Evolutionary conservation across 192 early-diverging fungal species (phyloP).

Genomic region (Paraglomus brasilianum): DNA sequence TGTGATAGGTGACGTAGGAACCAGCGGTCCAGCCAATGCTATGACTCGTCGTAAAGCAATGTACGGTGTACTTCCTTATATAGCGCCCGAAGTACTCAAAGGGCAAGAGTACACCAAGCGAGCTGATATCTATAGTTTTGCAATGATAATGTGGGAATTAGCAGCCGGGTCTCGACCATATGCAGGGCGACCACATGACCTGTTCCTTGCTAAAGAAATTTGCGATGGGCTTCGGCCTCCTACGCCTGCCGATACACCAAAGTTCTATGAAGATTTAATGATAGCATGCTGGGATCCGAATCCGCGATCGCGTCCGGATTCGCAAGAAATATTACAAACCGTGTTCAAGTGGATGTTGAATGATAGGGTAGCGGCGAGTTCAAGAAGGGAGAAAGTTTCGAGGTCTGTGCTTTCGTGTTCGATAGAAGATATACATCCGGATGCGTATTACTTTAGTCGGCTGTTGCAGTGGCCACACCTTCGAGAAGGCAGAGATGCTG

Average conservation of each 20-base stretch:
- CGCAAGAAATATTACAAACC: constrained; percentile 10
- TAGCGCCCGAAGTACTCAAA: constrained; percentile 38
- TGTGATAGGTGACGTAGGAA: constrained; percentile 39
- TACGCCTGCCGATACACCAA: constrained; percentile 40
- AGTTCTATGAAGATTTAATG: constrained; percentile 40
- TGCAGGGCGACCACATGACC: constrained; percentile 31
- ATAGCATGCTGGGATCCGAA: constrained; percentile 43
- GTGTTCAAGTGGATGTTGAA: constrained; percentile 22
- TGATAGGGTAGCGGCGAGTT: not conserved
- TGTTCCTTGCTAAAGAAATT: constrained; percentile 34
- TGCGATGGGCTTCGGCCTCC: constrained; percentile 37
- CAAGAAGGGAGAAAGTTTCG: constrained; percentile 2
- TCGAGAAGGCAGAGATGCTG: not conserved
- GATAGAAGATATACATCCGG: constrained; percentile 5
- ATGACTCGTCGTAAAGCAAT: constrained; percentile 18
- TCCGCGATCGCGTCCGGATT: constrained; percentile 32
- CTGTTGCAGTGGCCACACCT: constrained; percentile 22
- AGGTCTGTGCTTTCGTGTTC: not conserved
- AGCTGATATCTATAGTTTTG: constrained; percentile 45
- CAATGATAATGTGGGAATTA: constrained; percentile 49
- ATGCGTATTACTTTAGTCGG: constrained; percentile 21
- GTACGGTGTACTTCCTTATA: constrained; percentile 42
- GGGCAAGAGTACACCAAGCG: constrained; percentile 14
- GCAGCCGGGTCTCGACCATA: constrained; percentile 43
- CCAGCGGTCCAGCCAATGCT: constrained; percentile 34